These are phyloP conservation scores for Phytophthora cactorum DNA, from an alignment of 352 stramenopile species.

Conservation along the genomic window DNA sequence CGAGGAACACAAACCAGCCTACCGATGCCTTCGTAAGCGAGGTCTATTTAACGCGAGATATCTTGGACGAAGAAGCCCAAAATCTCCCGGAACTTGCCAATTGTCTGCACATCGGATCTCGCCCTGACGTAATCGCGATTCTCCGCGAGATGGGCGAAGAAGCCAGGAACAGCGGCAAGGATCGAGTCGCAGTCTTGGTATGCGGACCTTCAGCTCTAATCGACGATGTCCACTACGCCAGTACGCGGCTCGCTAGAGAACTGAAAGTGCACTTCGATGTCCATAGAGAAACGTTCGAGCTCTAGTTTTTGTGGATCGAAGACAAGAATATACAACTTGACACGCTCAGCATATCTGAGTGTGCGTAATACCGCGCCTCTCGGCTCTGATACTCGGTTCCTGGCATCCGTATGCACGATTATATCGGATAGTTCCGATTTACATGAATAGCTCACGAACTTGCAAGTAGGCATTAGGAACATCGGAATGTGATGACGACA, in stretches of 20 bases:
- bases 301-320: slow-evolving; percentile 24
- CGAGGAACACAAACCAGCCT: slow-evolving; percentile 29
- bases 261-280: slow-evolving; percentile 54
- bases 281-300: slow-evolving; percentile 42
- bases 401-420: too few relatives aligned
- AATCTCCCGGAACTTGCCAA: slow-evolving; percentile 39
- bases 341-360: neutral
- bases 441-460: too few relatives aligned
- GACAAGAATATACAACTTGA: neutral
- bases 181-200: slow-evolving; percentile 51
- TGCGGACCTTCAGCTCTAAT: slow-evolving; percentile 48
- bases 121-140: slow-evolving; percentile 37
- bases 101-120: slow-evolving; percentile 36
- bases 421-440: too few relatives aligned
- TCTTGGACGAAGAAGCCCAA: slow-evolving; percentile 41
- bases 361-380: neutral
- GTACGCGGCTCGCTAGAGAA: slow-evolving; percentile 27
- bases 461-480: too few relatives aligned
- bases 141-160: slow-evolving; percentile 46
- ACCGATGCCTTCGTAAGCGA: slow-evolving; percentile 41
- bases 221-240: slow-evolving; percentile 29
- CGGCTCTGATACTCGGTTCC: too few relatives aligned
- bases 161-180: slow-evolving; percentile 34
- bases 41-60: slow-evolving; percentile 35
- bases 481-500: too few relatives aligned